Percentiles rank a stretch among this genome's conserved stretches.
Evolutionary conservation across 2,329 filamentous ascomycete species (phyloP).

Genomic region (Hypoxylon sp.): DNA sequence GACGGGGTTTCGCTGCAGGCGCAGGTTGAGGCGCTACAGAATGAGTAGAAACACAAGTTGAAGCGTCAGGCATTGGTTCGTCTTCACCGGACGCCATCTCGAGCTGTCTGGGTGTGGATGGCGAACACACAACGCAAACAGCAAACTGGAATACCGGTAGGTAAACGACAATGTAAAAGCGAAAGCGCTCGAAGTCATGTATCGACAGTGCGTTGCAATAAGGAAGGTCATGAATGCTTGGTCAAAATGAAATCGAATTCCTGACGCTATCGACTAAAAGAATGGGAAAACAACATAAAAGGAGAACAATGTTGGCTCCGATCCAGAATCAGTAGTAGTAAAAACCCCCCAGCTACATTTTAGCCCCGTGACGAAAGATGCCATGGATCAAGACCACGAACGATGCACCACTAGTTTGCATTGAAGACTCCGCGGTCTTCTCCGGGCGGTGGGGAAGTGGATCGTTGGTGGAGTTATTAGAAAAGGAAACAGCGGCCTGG

Average conservation of each 20-base stretch:
- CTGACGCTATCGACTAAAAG: constrained; percentile 20
- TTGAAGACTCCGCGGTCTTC: constrained; percentile 38
- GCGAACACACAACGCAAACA: constrained; percentile 8
- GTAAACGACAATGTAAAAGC: constrained; percentile 19
- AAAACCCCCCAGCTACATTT: constrained; percentile 30
- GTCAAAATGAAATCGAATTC: constrained; percentile 18
- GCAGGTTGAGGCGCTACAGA: constrained; percentile 30
- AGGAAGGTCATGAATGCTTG: not conserved
- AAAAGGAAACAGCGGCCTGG: constrained; percentile 15
- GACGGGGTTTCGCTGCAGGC: constrained; percentile 49
- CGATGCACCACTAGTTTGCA: constrained; percentile 45
- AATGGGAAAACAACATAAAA: constrained; percentile 9
- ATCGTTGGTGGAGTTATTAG: constrained; percentile 38
- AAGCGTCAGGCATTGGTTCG: constrained; percentile 48
- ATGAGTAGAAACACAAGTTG: constrained; percentile 26
- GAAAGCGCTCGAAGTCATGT: constrained; percentile 22
- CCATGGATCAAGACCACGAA: constrained; percentile 33
- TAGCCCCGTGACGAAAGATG: constrained; percentile 43
- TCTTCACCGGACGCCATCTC: constrained; percentile 47
- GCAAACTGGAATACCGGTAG: not conserved
- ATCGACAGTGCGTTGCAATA: constrained; percentile 7
- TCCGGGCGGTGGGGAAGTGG: constrained; percentile 43
- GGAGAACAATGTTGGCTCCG: constrained; percentile 26
- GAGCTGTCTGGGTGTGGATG: constrained; percentile 11
- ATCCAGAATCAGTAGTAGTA: constrained; percentile 32